These are phyloP conservation scores for Phytopythium cucurbitacearum DNA, from an alignment of 352 stramenopile genomes.

Conservation along the genomic window DNA sequence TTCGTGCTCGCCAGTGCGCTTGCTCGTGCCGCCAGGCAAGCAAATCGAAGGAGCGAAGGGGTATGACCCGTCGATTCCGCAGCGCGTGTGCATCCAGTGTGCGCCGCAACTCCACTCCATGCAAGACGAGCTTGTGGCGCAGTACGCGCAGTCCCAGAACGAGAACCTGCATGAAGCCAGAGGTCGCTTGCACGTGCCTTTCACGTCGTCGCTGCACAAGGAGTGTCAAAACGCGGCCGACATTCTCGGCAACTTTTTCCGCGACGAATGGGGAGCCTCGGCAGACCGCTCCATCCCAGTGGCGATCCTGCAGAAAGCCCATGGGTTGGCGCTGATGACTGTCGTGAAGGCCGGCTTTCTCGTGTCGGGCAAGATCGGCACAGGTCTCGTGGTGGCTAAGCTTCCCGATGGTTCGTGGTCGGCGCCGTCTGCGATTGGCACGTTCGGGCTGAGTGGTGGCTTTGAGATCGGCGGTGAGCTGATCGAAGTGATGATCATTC, in stretches of 20 bases:
- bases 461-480: conserved; percentile 86
- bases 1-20: conserved; percentile 40
- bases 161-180: conserved; percentile 36
- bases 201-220: conserved; percentile 39
- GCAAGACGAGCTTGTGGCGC: conserved; percentile 40
- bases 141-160: conserved; percentile 30
- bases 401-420: conserved; percentile 82
- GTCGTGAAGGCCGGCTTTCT: conserved; percentile 53
- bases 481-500: conserved; percentile 89
- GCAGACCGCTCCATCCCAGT: conserved; percentile 42
- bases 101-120: conserved; percentile 38
- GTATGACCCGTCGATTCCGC: conserved; percentile 43
- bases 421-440: conserved; percentile 89
- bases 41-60: conserved; percentile 42
- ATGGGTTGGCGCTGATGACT: conserved; percentile 52
- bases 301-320: conserved; percentile 45
- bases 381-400: conserved; percentile 78
- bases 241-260: conserved; percentile 65
- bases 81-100: conserved; percentile 56
- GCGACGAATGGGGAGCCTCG: conserved; percentile 43
- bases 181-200: conserved; percentile 35
- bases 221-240: conserved; percentile 54
- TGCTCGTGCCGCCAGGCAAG: conserved; percentile 38
- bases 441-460: conserved; percentile 74
- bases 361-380: conserved; percentile 55